Percentiles rank a stretch among this genome's conserved stretches.
Conservation (phyloP, 441 rosid genomes). For the Melastoma candidum region DNA sequence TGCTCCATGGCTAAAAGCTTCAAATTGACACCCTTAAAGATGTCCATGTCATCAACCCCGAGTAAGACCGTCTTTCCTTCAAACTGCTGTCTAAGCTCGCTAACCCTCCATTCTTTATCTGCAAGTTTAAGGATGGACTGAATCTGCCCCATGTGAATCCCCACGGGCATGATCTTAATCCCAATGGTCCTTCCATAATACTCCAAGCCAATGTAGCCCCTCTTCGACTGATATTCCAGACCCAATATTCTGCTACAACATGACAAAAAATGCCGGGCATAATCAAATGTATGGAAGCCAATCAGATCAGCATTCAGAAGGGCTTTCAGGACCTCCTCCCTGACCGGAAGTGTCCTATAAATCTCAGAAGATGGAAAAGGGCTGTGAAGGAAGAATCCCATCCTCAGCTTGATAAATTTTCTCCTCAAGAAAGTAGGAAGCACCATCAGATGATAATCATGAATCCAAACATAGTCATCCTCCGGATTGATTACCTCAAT, state of each 20-base stretch:
- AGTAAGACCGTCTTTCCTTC: conserved; percentile 62
- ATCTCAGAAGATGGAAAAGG: conserved; percentile 82
- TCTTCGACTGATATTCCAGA: conserved; percentile 66
- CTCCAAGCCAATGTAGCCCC: conserved; percentile 73
- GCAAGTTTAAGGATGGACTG: conserved; percentile 52
- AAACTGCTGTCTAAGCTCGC: conserved; percentile 63
- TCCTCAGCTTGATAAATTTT: conserved; percentile 53
- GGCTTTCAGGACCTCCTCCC: conserved; percentile 72
- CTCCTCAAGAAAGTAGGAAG: conserved; percentile 71
- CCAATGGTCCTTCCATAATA: conserved; percentile 75
- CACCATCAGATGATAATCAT: conserved; percentile 81
- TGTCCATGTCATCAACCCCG: conserved; percentile 80
- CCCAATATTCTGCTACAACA: conserved; percentile 74
- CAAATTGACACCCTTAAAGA: conserved; percentile 68
- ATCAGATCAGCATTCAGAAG: conserved; percentile 66
- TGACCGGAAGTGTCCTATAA: conserved; percentile 65
- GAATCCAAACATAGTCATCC: conserved; percentile 75
- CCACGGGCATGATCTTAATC: conserved; percentile 78
- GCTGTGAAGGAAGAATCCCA: conserved; percentile 74
- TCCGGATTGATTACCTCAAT: conserved; percentile 72
- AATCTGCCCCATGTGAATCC: conserved; percentile 77
- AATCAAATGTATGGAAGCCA: conserved; percentile 76
- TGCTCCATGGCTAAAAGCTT: conserved; percentile 73
- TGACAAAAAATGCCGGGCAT: conserved; percentile 74
- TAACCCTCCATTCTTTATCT: conserved; percentile 67